Percentiles rank a stretch among this genome's conserved stretches.
phyloP scores from a whole-genome alignment of 208 protist species.

The Leishmania major region DNA sequence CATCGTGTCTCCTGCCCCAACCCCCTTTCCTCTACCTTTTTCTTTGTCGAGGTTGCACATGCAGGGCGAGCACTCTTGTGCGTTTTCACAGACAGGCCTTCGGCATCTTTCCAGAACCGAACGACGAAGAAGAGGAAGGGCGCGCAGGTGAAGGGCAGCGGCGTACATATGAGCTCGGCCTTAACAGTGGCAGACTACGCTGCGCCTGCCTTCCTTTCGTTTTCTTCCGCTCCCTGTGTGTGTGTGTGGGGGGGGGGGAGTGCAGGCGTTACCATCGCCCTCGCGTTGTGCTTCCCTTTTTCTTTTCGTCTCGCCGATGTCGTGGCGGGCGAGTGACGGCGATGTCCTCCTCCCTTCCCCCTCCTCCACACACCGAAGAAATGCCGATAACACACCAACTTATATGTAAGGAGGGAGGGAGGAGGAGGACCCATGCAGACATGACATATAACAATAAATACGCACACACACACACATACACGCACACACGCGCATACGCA shows the following conservation, averaged over 20 bases:
- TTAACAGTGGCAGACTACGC: no score
- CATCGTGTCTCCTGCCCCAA: neutral
- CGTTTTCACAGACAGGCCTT: neutral
- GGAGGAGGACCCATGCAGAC: neutral
- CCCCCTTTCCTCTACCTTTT: neutral
- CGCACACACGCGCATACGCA: neutral
- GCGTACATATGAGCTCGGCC: neutral
- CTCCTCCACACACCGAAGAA: neutral
- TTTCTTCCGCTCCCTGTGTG: neutral
- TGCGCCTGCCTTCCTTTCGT: neutral
- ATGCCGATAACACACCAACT: no score
- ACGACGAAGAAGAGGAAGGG: neutral
- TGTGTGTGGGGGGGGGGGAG: neutral
- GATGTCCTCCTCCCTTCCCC: neutral
- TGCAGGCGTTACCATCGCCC: neutral
- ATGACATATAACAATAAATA: neutral
- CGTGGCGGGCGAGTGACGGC: no score
- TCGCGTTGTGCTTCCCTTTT: neutral
- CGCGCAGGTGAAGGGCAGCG: neutral
- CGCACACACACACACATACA: neutral
- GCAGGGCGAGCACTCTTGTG: neutral
- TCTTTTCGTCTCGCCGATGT: no score
- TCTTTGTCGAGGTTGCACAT: neutral
- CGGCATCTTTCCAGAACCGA: neutral
- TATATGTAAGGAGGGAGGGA: no score